Evolutionary conservation across 371 early-diverging fungal genomes (phyloP).

Genomic region (Apophysomyces sp.): DNA sequence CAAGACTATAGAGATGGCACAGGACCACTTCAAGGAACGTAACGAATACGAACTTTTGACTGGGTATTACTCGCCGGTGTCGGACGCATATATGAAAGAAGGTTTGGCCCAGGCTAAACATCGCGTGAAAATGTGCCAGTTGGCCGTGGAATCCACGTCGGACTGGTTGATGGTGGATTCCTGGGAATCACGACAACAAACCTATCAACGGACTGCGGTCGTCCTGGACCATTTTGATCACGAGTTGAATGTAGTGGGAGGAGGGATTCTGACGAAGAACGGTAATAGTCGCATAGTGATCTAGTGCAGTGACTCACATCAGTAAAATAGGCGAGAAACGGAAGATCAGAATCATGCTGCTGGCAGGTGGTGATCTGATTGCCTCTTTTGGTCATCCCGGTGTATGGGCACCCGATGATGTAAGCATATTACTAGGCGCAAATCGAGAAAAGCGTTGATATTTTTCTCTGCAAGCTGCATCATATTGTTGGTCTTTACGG

Average conservation of each 20-base stretch:
- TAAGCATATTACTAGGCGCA: constrained; percentile 47
- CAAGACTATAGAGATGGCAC: constrained; percentile 82
- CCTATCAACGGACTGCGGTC: constrained; percentile 84
- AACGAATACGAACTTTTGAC: constrained; percentile 84
- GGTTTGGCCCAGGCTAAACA: constrained; percentile 86
- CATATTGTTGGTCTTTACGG: constrained; percentile 92
- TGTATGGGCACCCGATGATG: constrained; percentile 91
- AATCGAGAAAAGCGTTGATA: not conserved
- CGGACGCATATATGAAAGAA: constrained; percentile 89
- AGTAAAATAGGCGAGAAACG: constrained; percentile 44
- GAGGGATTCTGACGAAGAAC: constrained; percentile 52
- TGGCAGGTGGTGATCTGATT: constrained; percentile 97
- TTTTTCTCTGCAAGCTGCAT: constrained; percentile 65
- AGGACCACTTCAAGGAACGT: constrained; percentile 78
- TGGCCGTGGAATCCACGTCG: constrained; percentile 82
- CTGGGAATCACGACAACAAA: constrained; percentile 88
- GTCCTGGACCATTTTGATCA: constrained; percentile 95
- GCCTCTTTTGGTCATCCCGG: constrained; percentile 92
- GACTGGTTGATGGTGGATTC: constrained; percentile 95
- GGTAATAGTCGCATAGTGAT: constrained; percentile 30
- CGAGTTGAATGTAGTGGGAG: constrained; percentile 71
- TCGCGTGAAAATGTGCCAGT: constrained; percentile 92
- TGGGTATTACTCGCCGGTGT: constrained; percentile 96
- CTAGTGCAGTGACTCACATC: not conserved
- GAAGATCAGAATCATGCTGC: constrained; percentile 82